Evolutionary conservation across 176 grass and related monocot genomes (phyloP).

Genomic region (Phyllostachys edulis): DNA sequence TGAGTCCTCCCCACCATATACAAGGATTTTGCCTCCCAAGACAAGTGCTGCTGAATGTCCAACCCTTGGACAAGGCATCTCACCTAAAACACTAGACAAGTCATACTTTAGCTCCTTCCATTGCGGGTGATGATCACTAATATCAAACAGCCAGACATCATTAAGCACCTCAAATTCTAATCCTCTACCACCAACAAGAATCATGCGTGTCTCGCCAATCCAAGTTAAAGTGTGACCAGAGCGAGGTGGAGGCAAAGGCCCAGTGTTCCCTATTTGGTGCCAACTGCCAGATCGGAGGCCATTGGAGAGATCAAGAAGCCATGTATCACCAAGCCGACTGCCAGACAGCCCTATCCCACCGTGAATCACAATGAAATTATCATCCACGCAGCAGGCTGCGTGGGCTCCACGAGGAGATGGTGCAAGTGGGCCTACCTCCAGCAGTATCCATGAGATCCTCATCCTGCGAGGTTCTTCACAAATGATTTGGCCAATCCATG

Average conservation of each 20-base stretch:
- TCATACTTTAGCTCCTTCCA: conserved; percentile 87
- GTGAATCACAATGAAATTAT: conserved; percentile 67
- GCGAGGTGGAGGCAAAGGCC: conserved; percentile 61
- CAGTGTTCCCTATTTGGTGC: conserved; percentile 51
- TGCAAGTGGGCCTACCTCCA: conserved; percentile 55
- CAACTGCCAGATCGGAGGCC: conserved; percentile 59
- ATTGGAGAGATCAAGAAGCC: conserved; percentile 86
- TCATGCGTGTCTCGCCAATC: conserved; percentile 61
- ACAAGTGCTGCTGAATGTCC: conserved; percentile 79
- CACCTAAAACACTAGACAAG: conserved; percentile 55
- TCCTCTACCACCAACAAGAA: conserved; percentile 90
- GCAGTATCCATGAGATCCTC: conserved; percentile 68
- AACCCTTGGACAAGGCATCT: conserved; percentile 75
- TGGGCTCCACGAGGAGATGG: conserved; percentile 86
- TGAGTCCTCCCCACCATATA: conserved; percentile 91
- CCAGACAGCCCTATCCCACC: conserved; percentile 78
- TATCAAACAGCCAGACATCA: conserved; percentile 94
- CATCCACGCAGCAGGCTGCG: conserved; percentile 77
- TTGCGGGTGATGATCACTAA: conserved; percentile 48
- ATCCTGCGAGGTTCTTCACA: conserved; percentile 48
- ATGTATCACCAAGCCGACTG: conserved; percentile 76
- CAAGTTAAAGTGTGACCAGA: conserved; percentile 90
- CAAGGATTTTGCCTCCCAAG: conserved; percentile 79
- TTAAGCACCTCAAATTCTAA: conserved; percentile 83
- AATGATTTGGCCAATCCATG: conserved; percentile 73